Conservation (phyloP, 495 filamentous ascomycete genomes). For the Cladorrhinum samala region DNA sequence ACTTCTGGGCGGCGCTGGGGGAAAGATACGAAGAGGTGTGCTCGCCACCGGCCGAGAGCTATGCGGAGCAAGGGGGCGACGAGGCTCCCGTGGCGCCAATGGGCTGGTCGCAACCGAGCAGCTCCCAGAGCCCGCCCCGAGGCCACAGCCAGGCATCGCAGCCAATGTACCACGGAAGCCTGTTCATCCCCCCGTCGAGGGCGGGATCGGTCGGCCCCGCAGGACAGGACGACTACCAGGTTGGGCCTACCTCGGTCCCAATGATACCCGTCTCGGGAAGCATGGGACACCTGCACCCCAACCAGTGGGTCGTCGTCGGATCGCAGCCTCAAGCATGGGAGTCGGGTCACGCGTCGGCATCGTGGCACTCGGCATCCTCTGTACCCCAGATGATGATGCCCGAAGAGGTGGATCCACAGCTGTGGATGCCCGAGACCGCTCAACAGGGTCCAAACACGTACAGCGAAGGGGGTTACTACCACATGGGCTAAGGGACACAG, state of each 20-base stretch:
- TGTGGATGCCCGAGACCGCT: neutral
- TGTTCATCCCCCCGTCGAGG: neutral
- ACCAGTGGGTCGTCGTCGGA: neutral
- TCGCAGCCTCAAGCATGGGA: neutral
- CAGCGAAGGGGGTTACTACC: neutral
- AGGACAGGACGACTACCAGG: neutral
- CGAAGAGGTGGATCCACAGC: slow-evolving; percentile 1
- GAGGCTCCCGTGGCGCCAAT: neutral
- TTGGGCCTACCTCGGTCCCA: neutral
- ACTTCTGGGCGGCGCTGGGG: slow-evolving; percentile 1
- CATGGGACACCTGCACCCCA: neutral
- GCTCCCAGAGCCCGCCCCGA: neutral
- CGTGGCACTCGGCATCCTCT: neutral
- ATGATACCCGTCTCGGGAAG: neutral
- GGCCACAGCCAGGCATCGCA: neutral
- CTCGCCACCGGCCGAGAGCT: neutral
- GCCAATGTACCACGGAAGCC: neutral
- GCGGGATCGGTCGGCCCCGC: neutral
- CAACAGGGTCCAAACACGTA: neutral
- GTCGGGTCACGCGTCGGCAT: neutral
- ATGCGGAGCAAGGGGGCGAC: neutral
- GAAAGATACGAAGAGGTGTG: neutral
- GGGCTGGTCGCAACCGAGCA: neutral
- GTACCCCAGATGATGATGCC: neutral
- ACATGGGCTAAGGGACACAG: neutral